Conservation (phyloP, 345 rosid genomes). For the Leavenworthia alabamica region DNA sequence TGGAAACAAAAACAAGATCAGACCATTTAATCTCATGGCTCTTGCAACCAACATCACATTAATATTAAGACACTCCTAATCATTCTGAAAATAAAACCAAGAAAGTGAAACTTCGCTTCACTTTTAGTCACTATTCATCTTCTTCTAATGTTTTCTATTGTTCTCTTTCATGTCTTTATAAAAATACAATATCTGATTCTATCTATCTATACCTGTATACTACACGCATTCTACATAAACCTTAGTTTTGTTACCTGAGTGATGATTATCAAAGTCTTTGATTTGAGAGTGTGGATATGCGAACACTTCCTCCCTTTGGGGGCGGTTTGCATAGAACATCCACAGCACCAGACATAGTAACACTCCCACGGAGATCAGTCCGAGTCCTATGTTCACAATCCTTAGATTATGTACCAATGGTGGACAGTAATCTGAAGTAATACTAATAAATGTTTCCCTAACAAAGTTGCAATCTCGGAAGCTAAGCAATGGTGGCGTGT, state of each 20-base stretch:
- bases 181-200: conserved; percentile 23
- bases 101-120: conserved; percentile 33
- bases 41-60: conserved; percentile 28
- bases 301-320: conserved; percentile 99
- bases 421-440: conserved; percentile 64
- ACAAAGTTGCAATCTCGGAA: conserved; percentile 87
- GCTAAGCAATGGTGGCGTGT: conserved; percentile 80
- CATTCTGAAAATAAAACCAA: conserved; percentile 5
- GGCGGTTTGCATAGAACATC: conserved; percentile 92
- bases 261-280: conserved; percentile 17
- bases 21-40: conserved; percentile 46
- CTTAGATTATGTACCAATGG: conserved; percentile 63
- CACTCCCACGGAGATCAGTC: conserved; percentile 78
- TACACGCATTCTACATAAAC: conserved; percentile 16
- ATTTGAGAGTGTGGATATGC: conserved; percentile 31
- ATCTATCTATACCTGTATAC: conserved; percentile 25
- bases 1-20: conserved; percentile 35
- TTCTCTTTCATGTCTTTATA: conserved; percentile 2
- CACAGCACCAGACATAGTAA: conserved; percentile 84
- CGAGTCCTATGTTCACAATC: conserved; percentile 74
- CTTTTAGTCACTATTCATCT: conserved; percentile 13
- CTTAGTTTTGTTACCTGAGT: conserved; percentile 12
- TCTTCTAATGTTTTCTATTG: conserved; percentile 13
- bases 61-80: not conserved
- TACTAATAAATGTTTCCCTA: conserved; percentile 62